A percentile compares a stretch with the other conserved stretches of the same genome.
Evolutionary conservation across 164 flowering plant genomes (phyloP).

Genomic region (Dillenia suffruticosa): DNA sequence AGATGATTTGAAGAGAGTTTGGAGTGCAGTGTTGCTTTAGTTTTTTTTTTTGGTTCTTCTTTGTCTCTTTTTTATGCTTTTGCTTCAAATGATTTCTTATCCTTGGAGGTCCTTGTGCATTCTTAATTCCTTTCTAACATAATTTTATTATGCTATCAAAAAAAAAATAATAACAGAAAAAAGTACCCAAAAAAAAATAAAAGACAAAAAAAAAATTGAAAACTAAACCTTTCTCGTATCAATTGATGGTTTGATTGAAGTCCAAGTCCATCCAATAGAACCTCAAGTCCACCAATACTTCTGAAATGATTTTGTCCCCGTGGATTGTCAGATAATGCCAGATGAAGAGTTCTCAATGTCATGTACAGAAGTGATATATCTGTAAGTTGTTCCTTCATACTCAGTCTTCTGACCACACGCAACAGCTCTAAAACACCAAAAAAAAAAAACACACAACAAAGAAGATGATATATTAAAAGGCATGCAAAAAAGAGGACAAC

Average conservation of each 20-base stretch:
- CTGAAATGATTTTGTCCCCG: slow-evolving; percentile 96
- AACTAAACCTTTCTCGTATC: slow-evolving; percentile 31
- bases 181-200: not conserved
- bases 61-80: too few relatives aligned
- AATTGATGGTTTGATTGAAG: slow-evolving; percentile 45
- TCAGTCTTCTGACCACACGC: slow-evolving; percentile 80
- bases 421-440: slow-evolving; percentile 56
- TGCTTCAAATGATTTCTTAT: too few relatives aligned
- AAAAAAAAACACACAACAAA: slow-evolving; percentile 1
- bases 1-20: too few relatives aligned
- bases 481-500: too few relatives aligned
- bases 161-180: not conserved
- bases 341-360: slow-evolving; percentile 61
- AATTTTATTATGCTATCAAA: too few relatives aligned
- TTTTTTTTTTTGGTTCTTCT: too few relatives aligned
- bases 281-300: slow-evolving; percentile 98
- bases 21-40: too few relatives aligned
- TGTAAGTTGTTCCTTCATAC: slow-evolving; percentile 66
- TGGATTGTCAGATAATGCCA: slow-evolving; percentile 68
- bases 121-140: too few relatives aligned
- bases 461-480: not conserved
- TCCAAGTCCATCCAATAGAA: slow-evolving; percentile 85
- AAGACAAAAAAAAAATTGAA: not conserved
- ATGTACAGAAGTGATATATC: slow-evolving; percentile 64
- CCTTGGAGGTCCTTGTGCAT: too few relatives aligned